phyloP scores from a whole-genome alignment of 768 basidiomycete species.

The Paxillus rubicundulus region DNA sequence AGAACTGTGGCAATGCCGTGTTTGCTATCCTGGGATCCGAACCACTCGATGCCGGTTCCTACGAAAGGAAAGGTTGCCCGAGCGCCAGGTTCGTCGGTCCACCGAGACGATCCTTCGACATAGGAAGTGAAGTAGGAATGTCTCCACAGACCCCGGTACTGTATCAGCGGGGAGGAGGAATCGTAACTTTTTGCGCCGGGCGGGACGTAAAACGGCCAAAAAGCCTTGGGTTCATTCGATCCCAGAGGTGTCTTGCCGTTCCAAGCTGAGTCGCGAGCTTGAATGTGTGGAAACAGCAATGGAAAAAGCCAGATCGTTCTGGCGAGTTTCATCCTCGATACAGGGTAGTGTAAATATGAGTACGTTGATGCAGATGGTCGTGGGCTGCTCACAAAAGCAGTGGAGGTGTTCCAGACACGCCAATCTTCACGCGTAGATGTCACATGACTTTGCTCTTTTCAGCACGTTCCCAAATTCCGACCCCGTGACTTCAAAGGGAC shows the following conservation, averaged over 20 bases:
- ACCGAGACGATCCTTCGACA: slow-evolving; percentile 47
- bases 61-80: slow-evolving; percentile 56
- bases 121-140: slow-evolving; percentile 52
- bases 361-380: too few species aligned
- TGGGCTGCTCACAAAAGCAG: too few species aligned
- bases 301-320: slow-evolving; percentile 6
- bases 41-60: slow-evolving; percentile 81
- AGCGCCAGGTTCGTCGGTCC: slow-evolving; percentile 49
- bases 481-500: not conserved
- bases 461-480: too few species aligned
- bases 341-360: too few species aligned
- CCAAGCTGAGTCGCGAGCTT: slow-evolving; percentile 54
- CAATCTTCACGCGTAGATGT: slow-evolving; percentile 7
- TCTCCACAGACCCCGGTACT: slow-evolving; percentile 59
- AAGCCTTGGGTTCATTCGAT: slow-evolving; percentile 43
- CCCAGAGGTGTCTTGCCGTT: slow-evolving; percentile 57
- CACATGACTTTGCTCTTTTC: slow-evolving; percentile 23
- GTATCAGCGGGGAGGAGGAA: slow-evolving; percentile 65
- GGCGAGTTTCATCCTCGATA: not conserved
- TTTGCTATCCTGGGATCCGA: slow-evolving; percentile 53
- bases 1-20: slow-evolving; percentile 62
- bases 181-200: slow-evolving; percentile 69
- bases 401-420: too few species aligned
- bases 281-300: slow-evolving; percentile 1
- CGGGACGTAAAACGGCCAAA: slow-evolving; percentile 73